These are phyloP conservation scores for Phytophthora tentaculata DNA, from an alignment of 352 stramenopile genomes.

Conservation along the genomic window DNA sequence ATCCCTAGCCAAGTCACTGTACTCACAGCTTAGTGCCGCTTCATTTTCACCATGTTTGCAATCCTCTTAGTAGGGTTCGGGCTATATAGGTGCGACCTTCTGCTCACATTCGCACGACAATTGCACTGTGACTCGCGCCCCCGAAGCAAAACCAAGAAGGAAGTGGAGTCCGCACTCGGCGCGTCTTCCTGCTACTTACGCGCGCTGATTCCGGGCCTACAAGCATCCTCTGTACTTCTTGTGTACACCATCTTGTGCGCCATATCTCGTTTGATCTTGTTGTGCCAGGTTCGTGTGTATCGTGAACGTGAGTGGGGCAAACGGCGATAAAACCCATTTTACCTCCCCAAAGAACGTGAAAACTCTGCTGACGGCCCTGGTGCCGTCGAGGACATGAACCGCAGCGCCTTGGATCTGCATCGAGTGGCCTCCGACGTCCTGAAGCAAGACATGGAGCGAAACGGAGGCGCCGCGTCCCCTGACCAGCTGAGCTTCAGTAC, in stretches of 20 bases:
- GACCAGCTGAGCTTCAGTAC: conserved; percentile 55
- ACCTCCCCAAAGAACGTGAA: not conserved
- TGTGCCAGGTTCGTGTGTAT: not conserved
- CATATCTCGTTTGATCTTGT: conserved; percentile 14
- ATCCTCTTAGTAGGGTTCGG: not conserved
- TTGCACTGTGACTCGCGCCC: not conserved
- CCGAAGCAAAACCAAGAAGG: conserved; percentile 3
- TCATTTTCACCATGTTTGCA: conserved; percentile 1
- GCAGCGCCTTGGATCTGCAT: conserved; percentile 26
- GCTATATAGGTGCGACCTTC: conserved; percentile 2
- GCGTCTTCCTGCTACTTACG: conserved; percentile 2
- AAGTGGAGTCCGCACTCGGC: conserved; percentile 8
- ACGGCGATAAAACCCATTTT: conserved; percentile 5
- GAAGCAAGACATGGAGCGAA: conserved; percentile 28
- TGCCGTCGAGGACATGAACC: conserved; percentile 21
- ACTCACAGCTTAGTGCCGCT: no score
- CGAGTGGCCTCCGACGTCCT: conserved; percentile 17
- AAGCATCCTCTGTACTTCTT: not conserved
- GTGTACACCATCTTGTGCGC: not conserved
- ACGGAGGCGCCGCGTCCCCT: conserved; percentile 8
- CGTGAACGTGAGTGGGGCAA: not conserved
- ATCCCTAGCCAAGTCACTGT: no score
- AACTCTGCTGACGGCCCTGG: not conserved
- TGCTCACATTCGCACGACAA: conserved; percentile 5
- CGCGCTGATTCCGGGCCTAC: conserved; percentile 15